phyloP scores from a whole-genome alignment of 2,329 filamentous ascomycete genomes.

The Fusarium pininemorale region DNA sequence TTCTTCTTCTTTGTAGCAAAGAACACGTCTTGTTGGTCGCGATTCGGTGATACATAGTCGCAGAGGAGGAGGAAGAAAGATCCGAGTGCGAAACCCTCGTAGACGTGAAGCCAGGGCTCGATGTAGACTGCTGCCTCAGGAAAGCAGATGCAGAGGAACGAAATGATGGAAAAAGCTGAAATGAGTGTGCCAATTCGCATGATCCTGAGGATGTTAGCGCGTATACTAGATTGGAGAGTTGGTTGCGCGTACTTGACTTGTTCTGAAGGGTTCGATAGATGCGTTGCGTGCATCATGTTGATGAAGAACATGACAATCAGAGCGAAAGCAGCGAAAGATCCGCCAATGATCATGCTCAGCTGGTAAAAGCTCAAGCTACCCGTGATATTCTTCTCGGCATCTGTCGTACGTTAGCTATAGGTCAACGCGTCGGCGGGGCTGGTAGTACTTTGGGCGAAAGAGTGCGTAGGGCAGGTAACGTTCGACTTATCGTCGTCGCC shows the following conservation, averaged over 20 bases:
- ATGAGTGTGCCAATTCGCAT: slow-evolving; percentile 30
- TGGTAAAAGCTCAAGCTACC: slow-evolving; percentile 21
- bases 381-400: slow-evolving; percentile 17
- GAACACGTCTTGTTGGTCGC: slow-evolving; percentile 31
- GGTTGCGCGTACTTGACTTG: slow-evolving; percentile 28
- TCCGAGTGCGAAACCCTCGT: slow-evolving; percentile 30
- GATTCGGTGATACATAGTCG: slow-evolving; percentile 31
- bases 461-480: slow-evolving; percentile 8
- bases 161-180: slow-evolving; percentile 28
- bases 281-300: slow-evolving; percentile 29
- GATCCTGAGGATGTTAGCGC: slow-evolving; percentile 6
- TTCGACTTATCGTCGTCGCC: background rate
- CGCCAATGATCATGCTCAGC: slow-evolving; percentile 30
- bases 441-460: slow-evolving; percentile 8
- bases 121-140: slow-evolving; percentile 27
- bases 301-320: slow-evolving; percentile 25
- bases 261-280: slow-evolving; percentile 32
- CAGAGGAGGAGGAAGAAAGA: slow-evolving; percentile 38
- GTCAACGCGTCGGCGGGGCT: background rate
- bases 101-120: slow-evolving; percentile 27
- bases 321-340: slow-evolving; percentile 26
- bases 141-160: slow-evolving; percentile 22
- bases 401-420: background rate
- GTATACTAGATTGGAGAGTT: accelerated
- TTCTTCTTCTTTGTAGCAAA: slow-evolving; percentile 34